Evolutionary conservation across 352 stramenopile genomes (phyloP).

Genomic region (Pythium periplocum): DNA sequence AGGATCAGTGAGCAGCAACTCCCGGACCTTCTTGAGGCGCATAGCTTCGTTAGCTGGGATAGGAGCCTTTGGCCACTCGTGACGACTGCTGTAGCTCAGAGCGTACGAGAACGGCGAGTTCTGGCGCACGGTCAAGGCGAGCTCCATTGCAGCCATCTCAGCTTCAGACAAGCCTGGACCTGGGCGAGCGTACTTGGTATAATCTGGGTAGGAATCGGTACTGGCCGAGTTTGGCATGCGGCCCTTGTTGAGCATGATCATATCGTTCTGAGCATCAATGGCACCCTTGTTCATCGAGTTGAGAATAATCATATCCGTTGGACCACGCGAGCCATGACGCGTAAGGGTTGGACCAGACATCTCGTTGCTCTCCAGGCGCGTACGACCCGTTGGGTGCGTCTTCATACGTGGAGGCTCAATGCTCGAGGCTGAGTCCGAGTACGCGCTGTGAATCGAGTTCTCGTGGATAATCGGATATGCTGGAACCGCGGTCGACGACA

Average conservation of each 20-base stretch:
- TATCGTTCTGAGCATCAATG: conserved; percentile 29
- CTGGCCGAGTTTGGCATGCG: not conserved
- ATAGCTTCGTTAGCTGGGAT: conserved; percentile 56
- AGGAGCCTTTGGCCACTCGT: conserved; percentile 80
- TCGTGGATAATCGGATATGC: conserved; percentile 20
- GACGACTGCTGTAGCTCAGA: conserved; percentile 71
- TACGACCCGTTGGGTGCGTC: conserved; percentile 28
- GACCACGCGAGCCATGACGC: conserved; percentile 16
- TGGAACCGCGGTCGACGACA: conserved; percentile 9
- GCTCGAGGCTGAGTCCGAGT: conserved; percentile 49
- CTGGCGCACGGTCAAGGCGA: conserved; percentile 53
- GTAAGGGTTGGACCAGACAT: conserved; percentile 3
- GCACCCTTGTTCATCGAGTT: not conserved
- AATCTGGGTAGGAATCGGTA: conserved; percentile 5
- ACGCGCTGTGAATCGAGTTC: conserved; percentile 28
- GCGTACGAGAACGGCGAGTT: conserved; percentile 82
- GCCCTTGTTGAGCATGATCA: conserved; percentile 42
- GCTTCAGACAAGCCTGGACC: conserved; percentile 35
- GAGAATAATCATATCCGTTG: conserved; percentile 24
- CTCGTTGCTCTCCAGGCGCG: not conserved
- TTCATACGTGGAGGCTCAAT: conserved; percentile 34
- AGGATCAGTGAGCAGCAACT: conserved; percentile 70
- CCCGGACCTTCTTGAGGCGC: conserved; percentile 65
- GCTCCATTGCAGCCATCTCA: conserved; percentile 53
- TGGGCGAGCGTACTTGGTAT: conserved; percentile 33